Evolutionary conservation across 2,329 filamentous ascomycete species (phyloP).

Genomic region (Nigrograna mackinnonii): DNA sequence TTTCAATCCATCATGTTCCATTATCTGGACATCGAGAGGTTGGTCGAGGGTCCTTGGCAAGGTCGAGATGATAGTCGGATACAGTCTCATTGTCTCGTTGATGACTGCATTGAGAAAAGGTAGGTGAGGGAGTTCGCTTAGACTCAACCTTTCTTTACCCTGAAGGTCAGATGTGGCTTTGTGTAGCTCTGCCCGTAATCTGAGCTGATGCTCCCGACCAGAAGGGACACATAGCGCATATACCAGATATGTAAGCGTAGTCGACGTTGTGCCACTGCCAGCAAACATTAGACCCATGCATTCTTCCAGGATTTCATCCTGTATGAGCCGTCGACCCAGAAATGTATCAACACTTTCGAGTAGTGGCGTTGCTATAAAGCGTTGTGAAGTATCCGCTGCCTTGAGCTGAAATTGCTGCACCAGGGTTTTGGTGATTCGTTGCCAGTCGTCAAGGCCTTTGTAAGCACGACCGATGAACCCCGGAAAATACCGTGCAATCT

Average conservation of each 20-base stretch:
- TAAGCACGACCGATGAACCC: background rate
- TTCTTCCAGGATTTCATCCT: slow-evolving; percentile 4
- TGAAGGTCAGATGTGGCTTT: background rate
- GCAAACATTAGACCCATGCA: slow-evolving; percentile 6
- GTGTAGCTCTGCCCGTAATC: background rate
- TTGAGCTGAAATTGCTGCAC: background rate
- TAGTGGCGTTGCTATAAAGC: background rate
- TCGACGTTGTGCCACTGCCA: slow-evolving; percentile 5
- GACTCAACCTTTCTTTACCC: background rate
- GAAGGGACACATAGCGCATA: background rate
- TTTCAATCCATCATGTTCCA: background rate
- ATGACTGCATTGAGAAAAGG: slow-evolving; percentile 7
- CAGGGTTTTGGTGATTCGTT: background rate
- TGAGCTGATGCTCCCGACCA: background rate
- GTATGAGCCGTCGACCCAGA: slow-evolving; percentile 1
- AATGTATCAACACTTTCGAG: background rate
- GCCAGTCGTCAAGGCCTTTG: background rate
- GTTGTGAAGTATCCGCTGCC: background rate
- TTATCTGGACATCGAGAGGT: background rate
- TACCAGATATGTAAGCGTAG: slow-evolving; percentile 3
- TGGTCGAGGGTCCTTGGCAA: background rate
- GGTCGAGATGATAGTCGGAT: slow-evolving; percentile 7
- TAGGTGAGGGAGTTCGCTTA: background rate
- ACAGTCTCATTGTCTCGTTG: slow-evolving; percentile 6
- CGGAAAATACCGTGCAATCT: background rate